Evolutionary conservation across 345 rosid species (phyloP).

Genomic region (Rhodamnia argentea): DNA sequence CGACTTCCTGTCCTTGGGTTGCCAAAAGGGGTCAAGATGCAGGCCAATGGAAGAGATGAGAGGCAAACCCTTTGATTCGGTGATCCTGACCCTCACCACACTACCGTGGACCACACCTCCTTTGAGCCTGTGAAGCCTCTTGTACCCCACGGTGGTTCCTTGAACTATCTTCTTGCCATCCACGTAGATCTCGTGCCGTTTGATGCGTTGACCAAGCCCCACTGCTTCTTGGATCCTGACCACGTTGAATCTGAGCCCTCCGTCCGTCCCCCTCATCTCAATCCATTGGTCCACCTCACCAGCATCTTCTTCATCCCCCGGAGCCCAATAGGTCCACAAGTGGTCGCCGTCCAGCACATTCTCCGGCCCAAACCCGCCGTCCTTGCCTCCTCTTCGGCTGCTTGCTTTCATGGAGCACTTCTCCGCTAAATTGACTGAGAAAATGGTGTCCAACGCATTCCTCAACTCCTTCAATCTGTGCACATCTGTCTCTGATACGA

Average conservation of each 20-base stretch:
- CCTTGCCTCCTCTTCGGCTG: conserved; percentile 46
- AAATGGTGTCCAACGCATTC: conserved; percentile 32
- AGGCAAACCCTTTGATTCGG: conserved; percentile 38
- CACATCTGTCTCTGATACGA: conserved; percentile 38
- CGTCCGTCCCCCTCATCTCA: conserved; percentile 16
- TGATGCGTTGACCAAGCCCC: conserved; percentile 62
- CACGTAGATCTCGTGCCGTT: conserved; percentile 36
- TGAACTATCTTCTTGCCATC: conserved; percentile 34
- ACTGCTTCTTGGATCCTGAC: conserved; percentile 64
- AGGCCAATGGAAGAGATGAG: conserved; percentile 59
- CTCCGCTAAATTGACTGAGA: conserved; percentile 35
- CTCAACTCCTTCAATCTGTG: conserved; percentile 32
- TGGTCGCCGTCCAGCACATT: conserved; percentile 46
- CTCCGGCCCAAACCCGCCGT: conserved; percentile 45
- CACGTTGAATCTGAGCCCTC: conserved; percentile 41
- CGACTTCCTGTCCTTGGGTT: background rate
- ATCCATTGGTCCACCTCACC: conserved; percentile 25
- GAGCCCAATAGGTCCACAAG: conserved; percentile 68
- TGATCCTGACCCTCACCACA: conserved; percentile 30
- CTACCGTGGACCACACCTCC: conserved; percentile 16
- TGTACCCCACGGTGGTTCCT: conserved; percentile 60
- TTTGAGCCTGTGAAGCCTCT: conserved; percentile 47
- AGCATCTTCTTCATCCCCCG: conserved; percentile 6
- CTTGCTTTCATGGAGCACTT: conserved; percentile 28
- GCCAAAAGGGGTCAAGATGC: conserved; percentile 52